Percentiles rank a stretch among this genome's conserved stretches.
These are phyloP conservation scores for Carpinus fangiana DNA, from an alignment of 306 rosid species.

Conservation along the genomic window DNA sequence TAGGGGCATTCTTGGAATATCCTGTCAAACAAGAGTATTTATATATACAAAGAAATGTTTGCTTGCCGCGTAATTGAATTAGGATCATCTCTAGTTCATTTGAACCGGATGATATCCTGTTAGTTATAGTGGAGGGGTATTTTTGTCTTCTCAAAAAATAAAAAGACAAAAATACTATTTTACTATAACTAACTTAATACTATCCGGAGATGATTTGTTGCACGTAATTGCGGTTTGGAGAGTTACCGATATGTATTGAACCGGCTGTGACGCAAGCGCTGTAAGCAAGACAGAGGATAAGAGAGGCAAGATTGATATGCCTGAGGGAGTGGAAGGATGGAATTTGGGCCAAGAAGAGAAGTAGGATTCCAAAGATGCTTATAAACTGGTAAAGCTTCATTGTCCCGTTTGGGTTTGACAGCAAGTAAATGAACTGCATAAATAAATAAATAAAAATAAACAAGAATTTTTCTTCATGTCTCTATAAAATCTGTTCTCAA, in stretches of 20 bases:
- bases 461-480: too few relatives aligned
- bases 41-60: not conserved
- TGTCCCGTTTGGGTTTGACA: too few relatives aligned
- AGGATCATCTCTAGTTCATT: too few relatives aligned
- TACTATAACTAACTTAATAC: too few relatives aligned
- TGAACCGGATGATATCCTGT: too few relatives aligned
- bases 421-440: too few relatives aligned
- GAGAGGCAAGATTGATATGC: constrained; percentile 63
- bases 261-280: constrained; percentile 53
- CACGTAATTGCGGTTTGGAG: not conserved
- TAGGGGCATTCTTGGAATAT: constrained; percentile 51
- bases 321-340: constrained; percentile 89
- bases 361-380: constrained; percentile 11
- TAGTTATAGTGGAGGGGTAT: too few relatives aligned
- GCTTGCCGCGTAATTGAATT: not conserved
- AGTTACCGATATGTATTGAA: constrained; percentile 63
- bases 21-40: constrained; percentile 31
- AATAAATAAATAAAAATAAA: too few relatives aligned
- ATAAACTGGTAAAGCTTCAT: not conserved
- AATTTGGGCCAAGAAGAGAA: constrained; percentile 51
- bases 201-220: too few relatives aligned
- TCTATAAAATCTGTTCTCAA: too few relatives aligned
- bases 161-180: too few relatives aligned
- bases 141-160: too few relatives aligned
- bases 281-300: constrained; percentile 52